phyloP scores from a whole-genome alignment of 2,329 filamentous ascomycete genomes.

The Alternaria arbusti region DNA sequence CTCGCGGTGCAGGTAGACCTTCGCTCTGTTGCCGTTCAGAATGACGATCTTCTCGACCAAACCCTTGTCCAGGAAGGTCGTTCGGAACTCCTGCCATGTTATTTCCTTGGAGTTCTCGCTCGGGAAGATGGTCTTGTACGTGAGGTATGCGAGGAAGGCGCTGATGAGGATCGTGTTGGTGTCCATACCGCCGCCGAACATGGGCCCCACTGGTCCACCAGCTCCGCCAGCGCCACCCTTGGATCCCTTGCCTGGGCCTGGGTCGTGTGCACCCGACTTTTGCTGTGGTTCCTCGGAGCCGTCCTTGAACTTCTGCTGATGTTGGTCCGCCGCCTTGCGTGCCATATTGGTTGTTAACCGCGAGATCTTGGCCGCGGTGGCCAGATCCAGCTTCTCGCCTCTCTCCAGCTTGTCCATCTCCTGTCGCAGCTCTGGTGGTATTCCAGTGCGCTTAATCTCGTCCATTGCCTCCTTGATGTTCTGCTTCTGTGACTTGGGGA shows the following conservation, averaged over 20 bases:
- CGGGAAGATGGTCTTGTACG: conserved; percentile 67
- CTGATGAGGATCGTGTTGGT: conserved; percentile 63
- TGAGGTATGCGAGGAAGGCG: conserved; percentile 66
- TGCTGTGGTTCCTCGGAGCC: conserved; percentile 45
- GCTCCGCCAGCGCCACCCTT: conserved; percentile 34
- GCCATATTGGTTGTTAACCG: conserved; percentile 64
- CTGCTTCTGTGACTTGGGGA: conserved; percentile 68
- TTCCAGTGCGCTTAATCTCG: conserved; percentile 70
- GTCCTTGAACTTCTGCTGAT: conserved; percentile 33
- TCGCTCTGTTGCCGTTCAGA: conserved; percentile 77
- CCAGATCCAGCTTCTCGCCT: conserved; percentile 57
- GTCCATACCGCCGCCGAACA: conserved; percentile 53
- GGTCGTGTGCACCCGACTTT: conserved; percentile 54
- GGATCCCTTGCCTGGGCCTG: conserved; percentile 47
- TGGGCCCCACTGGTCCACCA: conserved; percentile 15
- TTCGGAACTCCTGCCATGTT: conserved; percentile 96
- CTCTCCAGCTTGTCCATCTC: conserved; percentile 64
- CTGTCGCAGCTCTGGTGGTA: conserved; percentile 71
- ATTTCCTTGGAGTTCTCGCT: conserved; percentile 77
- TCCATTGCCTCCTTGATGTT: conserved; percentile 66
- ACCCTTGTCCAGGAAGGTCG: conserved; percentile 93
- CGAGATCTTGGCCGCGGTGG: conserved; percentile 66
- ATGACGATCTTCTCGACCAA: conserved; percentile 91
- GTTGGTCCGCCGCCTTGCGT: conserved; percentile 55
- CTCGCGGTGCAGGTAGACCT: conserved; percentile 80